A percentile compares a stretch with the other conserved stretches of the same genome.
Evolutionary conservation across 768 basidiomycete genomes (phyloP).

Genomic region (Pisolithus marmoratus): DNA sequence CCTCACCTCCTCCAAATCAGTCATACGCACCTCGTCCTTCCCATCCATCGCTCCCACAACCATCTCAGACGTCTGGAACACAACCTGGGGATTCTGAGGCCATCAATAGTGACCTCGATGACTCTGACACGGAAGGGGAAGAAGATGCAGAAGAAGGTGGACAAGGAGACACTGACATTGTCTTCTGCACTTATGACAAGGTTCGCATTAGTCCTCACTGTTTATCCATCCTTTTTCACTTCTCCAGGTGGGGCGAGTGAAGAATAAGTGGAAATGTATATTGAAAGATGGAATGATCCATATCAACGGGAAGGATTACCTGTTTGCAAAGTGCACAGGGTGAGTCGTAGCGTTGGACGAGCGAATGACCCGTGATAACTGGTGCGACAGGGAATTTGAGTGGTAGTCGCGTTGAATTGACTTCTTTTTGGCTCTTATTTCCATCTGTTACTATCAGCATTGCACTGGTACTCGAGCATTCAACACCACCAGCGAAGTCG

Average conservation of each 20-base stretch:
- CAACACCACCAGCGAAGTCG: conserved; percentile 15
- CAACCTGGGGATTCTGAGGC: conserved; percentile 63
- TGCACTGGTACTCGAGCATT: conserved; percentile 17
- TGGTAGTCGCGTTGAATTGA: conserved; percentile 28
- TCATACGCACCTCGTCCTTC: conserved; percentile 63
- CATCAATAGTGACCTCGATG: conserved; percentile 96
- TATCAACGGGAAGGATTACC: conserved; percentile 94
- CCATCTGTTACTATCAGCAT: conserved; percentile 16
- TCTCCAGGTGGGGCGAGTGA: conserved; percentile 89
- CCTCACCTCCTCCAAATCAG: conserved; percentile 59
- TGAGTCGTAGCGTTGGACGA: conserved; percentile 33
- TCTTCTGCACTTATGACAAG: conserved; percentile 99
- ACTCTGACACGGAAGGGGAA: conserved; percentile 84
- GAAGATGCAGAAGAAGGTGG: conserved; percentile 77
- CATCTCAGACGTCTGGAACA: conserved; percentile 34
- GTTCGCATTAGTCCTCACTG: conserved; percentile 35
- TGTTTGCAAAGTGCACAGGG: conserved; percentile 97
- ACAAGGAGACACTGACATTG: conserved; percentile 79
- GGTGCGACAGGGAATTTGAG: conserved; percentile 37
- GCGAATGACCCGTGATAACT: background rate
- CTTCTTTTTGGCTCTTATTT: background rate
- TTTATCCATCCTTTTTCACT: background rate
- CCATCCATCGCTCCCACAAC: conserved; percentile 75
- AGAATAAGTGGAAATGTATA: conserved; percentile 99
- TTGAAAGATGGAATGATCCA: conserved; percentile 98